phyloP scores from a whole-genome alignment of 306 rosid genomes.

The Corylus heterophylla region DNA sequence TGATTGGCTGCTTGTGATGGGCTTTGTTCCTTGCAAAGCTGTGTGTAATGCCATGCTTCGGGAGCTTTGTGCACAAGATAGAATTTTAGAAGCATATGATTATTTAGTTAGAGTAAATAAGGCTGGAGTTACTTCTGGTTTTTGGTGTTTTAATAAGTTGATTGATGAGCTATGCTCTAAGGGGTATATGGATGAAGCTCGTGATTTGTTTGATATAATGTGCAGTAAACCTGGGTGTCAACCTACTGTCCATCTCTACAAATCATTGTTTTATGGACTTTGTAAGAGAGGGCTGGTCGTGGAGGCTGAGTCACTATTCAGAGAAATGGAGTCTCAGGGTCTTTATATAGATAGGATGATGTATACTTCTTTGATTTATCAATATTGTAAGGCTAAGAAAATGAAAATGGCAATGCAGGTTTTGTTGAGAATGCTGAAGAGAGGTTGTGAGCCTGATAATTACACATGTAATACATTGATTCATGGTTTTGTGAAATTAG shows the following conservation, averaged over 20 bases:
- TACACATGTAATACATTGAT: constrained; percentile 39
- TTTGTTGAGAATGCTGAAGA: constrained; percentile 45
- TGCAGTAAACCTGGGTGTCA: constrained; percentile 4
- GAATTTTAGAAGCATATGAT: constrained; percentile 39
- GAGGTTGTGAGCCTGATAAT: constrained; percentile 41
- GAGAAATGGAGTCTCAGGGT: constrained; percentile 45
- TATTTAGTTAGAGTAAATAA: constrained; percentile 26
- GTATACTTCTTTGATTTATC: constrained; percentile 46
- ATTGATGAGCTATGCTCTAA: constrained; percentile 42
- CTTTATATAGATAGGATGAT: constrained; percentile 38
- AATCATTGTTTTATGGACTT: constrained; percentile 47
- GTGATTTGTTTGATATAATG: constrained; percentile 45
- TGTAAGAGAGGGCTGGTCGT: constrained; percentile 37
- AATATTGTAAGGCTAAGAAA: constrained; percentile 40
- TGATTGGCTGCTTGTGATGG: constrained; percentile 30
- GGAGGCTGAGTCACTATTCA: constrained; percentile 42
- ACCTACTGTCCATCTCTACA: constrained; percentile 42
- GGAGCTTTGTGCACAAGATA: constrained; percentile 31
- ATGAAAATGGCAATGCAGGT: constrained; percentile 53
- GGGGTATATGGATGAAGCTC: constrained; percentile 45
- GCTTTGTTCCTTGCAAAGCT: constrained; percentile 29
- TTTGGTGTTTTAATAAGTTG: constrained; percentile 34
- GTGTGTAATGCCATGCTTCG: constrained; percentile 32
- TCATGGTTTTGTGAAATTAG: constrained; percentile 41
- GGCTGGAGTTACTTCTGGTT: constrained; percentile 26